phyloP scores from a whole-genome alignment of 441 rosid species.

The Euphorbia celastroides region DNA sequence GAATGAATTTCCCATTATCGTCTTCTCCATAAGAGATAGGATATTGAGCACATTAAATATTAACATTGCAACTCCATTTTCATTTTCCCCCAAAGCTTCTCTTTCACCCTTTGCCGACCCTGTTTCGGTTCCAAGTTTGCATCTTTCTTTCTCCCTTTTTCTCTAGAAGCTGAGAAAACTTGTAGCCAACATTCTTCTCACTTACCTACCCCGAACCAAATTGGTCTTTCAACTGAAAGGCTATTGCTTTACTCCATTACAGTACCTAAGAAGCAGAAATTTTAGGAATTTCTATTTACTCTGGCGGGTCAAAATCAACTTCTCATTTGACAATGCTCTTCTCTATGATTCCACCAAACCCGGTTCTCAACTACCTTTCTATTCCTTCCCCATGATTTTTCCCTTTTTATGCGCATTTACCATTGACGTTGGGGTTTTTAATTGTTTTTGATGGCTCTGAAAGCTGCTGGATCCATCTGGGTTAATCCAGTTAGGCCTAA shows the following conservation, averaged over 20 bases:
- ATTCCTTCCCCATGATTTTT: slow-evolving; percentile 7
- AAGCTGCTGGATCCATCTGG: slow-evolving; percentile 41
- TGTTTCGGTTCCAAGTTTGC: background rate
- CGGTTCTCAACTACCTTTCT: slow-evolving; percentile 19
- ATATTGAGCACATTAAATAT: background rate
- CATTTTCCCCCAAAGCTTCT: background rate
- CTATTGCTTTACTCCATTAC: background rate
- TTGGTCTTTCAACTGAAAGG: background rate
- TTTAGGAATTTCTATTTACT: background rate
- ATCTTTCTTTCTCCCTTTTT: background rate
- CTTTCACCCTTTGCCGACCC: background rate
- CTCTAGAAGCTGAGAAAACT: slow-evolving; percentile 10
- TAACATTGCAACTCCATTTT: background rate
- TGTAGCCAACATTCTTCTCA: slow-evolving; percentile 21
- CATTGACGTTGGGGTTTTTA: slow-evolving; percentile 5
- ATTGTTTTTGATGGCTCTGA: slow-evolving; percentile 43
- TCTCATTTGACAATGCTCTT: slow-evolving; percentile 25
- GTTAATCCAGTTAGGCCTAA: slow-evolving; percentile 34
- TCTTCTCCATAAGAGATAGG: background rate
- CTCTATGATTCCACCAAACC: slow-evolving; percentile 24
- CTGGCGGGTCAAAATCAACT: slow-evolving; percentile 17
- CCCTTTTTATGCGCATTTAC: background rate
- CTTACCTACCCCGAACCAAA: slow-evolving; percentile 1
- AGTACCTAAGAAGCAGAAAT: background rate
- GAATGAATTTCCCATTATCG: background rate